Evolutionary conservation across 176 grass and related monocot genomes (phyloP).

Genomic region (Aegilops longissima): DNA sequence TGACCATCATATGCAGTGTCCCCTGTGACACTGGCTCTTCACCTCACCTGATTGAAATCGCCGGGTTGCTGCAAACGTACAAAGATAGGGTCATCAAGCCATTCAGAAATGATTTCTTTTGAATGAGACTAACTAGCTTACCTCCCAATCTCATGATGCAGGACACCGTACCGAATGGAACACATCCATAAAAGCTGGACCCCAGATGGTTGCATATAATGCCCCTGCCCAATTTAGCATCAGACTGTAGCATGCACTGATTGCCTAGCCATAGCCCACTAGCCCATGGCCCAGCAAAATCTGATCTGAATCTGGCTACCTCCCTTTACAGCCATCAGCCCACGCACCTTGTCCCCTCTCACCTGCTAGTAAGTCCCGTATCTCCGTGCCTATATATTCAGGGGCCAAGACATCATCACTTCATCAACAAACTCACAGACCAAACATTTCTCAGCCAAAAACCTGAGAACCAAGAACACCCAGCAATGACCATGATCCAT

Average conservation of each 20-base stretch:
- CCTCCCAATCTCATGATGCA: slow-evolving; percentile 3
- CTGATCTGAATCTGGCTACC: slow-evolving; percentile 36
- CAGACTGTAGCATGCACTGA: slow-evolving; percentile 17
- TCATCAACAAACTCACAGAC: slow-evolving; percentile 19
- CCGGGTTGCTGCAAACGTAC: background rate
- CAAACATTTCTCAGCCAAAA: slow-evolving; percentile 13
- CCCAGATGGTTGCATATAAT: background rate
- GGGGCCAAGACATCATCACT: slow-evolving; percentile 16
- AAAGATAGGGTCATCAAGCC: background rate
- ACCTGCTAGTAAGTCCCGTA: slow-evolving; percentile 21
- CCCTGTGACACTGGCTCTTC: background rate
- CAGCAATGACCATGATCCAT: slow-evolving; percentile 42
- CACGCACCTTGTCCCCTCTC: slow-evolving; percentile 30
- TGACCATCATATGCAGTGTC: background rate
- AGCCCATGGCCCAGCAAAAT: slow-evolving; percentile 22
- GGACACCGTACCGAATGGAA: background rate
- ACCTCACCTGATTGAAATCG: background rate
- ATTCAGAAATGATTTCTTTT: slow-evolving; percentile 11
- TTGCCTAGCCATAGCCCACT: slow-evolving; percentile 12
- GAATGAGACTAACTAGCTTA: background rate
- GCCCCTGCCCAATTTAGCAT: slow-evolving; percentile 24
- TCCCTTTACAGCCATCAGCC: slow-evolving; percentile 8
- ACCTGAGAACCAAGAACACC: slow-evolving; percentile 22
- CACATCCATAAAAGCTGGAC: slow-evolving; percentile 11
- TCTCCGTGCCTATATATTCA: slow-evolving; percentile 23